phyloP scores from a whole-genome alignment of 2,329 filamentous ascomycete species.

The Scytalidium lignicola region DNA sequence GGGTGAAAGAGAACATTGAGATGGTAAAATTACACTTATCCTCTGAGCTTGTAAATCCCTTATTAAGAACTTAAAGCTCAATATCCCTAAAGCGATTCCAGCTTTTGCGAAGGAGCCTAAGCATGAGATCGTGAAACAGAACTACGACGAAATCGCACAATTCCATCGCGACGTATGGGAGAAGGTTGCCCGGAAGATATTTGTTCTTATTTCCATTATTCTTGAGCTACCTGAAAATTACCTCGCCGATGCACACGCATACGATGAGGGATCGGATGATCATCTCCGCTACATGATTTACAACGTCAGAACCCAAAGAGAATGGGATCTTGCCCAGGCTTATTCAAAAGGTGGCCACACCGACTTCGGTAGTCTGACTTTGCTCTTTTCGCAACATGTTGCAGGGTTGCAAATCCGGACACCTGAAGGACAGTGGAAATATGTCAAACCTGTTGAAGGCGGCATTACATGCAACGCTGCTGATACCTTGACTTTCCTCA shows the following conservation, averaged over 20 bases:
- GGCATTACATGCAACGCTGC: conserved; percentile 50
- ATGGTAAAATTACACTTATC: conserved; percentile 31
- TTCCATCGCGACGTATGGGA: conserved; percentile 43
- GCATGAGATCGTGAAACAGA: conserved; percentile 39
- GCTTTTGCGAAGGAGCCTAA: conserved; percentile 35
- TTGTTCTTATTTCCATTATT: conserved; percentile 50
- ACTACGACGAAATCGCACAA: conserved; percentile 48
- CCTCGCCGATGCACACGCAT: conserved; percentile 48
- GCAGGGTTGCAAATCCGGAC: conserved; percentile 49
- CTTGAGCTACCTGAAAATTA: conserved; percentile 53
- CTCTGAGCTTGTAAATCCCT: neutral
- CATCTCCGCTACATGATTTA: conserved; percentile 59
- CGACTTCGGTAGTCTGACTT: conserved; percentile 49
- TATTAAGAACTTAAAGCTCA: conserved; percentile 27
- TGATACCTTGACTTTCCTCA: conserved; percentile 44
- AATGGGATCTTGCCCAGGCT: conserved; percentile 37
- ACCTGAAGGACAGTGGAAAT: conserved; percentile 41
- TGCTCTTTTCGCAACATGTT: conserved; percentile 54
- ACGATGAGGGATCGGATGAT: conserved; percentile 47
- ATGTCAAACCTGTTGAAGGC: conserved; percentile 40
- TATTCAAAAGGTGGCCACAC: conserved; percentile 46
- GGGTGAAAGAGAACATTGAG: conserved; percentile 45
- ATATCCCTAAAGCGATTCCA: conserved; percentile 49
- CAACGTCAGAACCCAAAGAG: conserved; percentile 38
- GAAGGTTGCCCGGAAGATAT: conserved; percentile 49